phyloP scores from a whole-genome alignment of 805 yeast genomes.

The Priceomyces haplophilus region DNA sequence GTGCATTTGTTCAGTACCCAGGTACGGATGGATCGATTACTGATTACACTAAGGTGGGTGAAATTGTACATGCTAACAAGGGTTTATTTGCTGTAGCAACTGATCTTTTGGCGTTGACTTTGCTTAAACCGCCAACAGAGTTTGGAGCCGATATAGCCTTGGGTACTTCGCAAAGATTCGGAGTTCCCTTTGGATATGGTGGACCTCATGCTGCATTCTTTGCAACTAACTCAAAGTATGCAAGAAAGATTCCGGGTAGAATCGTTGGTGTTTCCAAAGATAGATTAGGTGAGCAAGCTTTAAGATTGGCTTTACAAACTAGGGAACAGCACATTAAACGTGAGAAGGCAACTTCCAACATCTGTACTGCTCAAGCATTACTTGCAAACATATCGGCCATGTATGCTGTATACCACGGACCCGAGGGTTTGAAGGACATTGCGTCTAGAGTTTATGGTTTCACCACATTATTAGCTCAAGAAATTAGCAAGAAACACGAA shows the following conservation, averaged over 20 bases:
- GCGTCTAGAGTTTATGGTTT: conserved; percentile 73
- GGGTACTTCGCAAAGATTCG: conserved; percentile 93
- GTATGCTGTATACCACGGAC: conserved; percentile 96
- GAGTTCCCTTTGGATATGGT: conserved; percentile 97
- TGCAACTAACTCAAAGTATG: conserved; percentile 74
- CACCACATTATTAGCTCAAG: conserved; percentile 67
- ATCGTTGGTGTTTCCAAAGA: conserved; percentile 91
- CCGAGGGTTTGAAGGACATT: conserved; percentile 75
- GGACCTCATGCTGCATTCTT: conserved; percentile 99
- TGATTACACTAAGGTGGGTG: conserved; percentile 55
- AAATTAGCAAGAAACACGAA: conserved; percentile 44
- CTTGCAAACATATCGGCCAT: conserved; percentile 93
- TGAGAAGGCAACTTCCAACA: conserved; percentile 96
- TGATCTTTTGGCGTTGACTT: conserved; percentile 83
- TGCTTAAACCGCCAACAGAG: conserved; percentile 77
- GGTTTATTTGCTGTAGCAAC: conserved; percentile 85
- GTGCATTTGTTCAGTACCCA: conserved; percentile 89
- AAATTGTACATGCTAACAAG: conserved; percentile 63
- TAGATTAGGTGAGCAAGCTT: conserved; percentile 83
- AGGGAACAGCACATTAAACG: conserved; percentile 98
- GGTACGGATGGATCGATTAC: conserved; percentile 71
- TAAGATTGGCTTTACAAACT: conserved; percentile 91
- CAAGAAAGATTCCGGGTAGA: conserved; percentile 95
- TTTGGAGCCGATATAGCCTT: conserved; percentile 91
- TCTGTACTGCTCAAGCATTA: conserved; percentile 96